A percentile compares a stretch with the other conserved stretches of the same genome.
Conservation (phyloP, 2,329 filamentous ascomycete genomes). For the Volutella citrinella region DNA sequence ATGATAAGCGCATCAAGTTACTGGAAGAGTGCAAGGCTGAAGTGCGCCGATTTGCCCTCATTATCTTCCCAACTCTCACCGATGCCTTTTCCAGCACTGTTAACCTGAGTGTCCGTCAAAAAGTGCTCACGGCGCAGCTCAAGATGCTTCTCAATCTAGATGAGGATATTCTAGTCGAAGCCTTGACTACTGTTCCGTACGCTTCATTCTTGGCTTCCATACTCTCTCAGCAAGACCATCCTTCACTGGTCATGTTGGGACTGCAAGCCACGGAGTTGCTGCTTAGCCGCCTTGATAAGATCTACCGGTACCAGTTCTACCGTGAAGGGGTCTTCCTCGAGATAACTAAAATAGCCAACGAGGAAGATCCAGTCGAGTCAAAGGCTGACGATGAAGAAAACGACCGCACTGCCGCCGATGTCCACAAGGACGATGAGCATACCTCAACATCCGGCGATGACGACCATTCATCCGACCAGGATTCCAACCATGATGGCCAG, state of each 20-base stretch:
- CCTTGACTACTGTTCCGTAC: slow-evolving; percentile 84
- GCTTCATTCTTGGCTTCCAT: slow-evolving; percentile 95
- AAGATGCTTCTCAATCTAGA: slow-evolving; percentile 99
- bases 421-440: no score
- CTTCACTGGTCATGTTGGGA: slow-evolving; percentile 79
- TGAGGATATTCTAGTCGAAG: slow-evolving; percentile 76
- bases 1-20: slow-evolving; percentile 79
- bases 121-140: slow-evolving; percentile 90
- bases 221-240: slow-evolving; percentile 90
- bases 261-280: slow-evolving; percentile 88
- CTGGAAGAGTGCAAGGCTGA: slow-evolving; percentile 80
- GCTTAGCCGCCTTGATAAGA: slow-evolving; percentile 75
- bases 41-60: slow-evolving; percentile 87
- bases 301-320: slow-evolving; percentile 96
- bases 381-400: slow-evolving; percentile 16
- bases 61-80: slow-evolving; percentile 90
- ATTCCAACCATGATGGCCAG: slow-evolving; percentile 26
- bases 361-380: slow-evolving; percentile 32
- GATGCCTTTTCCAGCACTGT: slow-evolving; percentile 98
- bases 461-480: slow-evolving; percentile 28
- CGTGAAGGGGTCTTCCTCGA: slow-evolving; percentile 93
- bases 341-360: slow-evolving; percentile 73
- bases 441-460: slow-evolving; percentile 26
- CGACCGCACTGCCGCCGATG: slow-evolving; percentile 15
- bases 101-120: slow-evolving; percentile 89